Evolutionary conservation across 192 early-diverging fungal genomes (phyloP).

Genomic region (Coemansia brasiliensis): DNA sequence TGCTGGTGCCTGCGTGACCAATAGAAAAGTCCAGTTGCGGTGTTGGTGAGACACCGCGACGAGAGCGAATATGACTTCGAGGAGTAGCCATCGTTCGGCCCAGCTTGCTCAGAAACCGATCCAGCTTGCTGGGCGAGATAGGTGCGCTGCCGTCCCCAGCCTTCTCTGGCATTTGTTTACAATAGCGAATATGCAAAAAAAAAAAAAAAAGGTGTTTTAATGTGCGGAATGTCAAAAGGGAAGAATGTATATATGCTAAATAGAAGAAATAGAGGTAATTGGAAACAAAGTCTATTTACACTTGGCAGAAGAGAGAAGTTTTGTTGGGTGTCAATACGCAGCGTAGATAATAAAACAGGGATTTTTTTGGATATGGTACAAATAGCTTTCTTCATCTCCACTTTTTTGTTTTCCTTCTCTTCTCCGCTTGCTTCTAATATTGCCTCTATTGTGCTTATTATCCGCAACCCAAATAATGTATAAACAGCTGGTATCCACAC

Average conservation of each 20-base stretch:
- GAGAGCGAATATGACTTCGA: slow-evolving; percentile 17
- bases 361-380: background rate
- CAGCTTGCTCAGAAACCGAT: slow-evolving; percentile 23
- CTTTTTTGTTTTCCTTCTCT: slow-evolving; percentile 8
- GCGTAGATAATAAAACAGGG: no score
- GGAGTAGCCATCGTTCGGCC: slow-evolving; percentile 27
- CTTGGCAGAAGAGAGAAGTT: no score
- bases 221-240: no score
- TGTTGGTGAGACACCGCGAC: slow-evolving; percentile 21
- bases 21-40: slow-evolving; percentile 14
- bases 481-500: slow-evolving; percentile 13
- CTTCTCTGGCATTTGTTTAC: slow-evolving; percentile 11
- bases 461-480: slow-evolving; percentile 16
- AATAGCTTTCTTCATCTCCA: background rate
- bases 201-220: background rate
- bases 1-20: background rate
- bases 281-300: no score
- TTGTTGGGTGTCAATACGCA: no score
- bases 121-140: slow-evolving; percentile 22
- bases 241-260: no score
- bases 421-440: slow-evolving; percentile 3
- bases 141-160: background rate
- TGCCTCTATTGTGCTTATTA: background rate
- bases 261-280: no score
- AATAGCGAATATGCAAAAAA: background rate